These are phyloP conservation scores for Naematelia aurantialba DNA, from an alignment of 768 basidiomycete genomes.

Conservation along the genomic window DNA sequence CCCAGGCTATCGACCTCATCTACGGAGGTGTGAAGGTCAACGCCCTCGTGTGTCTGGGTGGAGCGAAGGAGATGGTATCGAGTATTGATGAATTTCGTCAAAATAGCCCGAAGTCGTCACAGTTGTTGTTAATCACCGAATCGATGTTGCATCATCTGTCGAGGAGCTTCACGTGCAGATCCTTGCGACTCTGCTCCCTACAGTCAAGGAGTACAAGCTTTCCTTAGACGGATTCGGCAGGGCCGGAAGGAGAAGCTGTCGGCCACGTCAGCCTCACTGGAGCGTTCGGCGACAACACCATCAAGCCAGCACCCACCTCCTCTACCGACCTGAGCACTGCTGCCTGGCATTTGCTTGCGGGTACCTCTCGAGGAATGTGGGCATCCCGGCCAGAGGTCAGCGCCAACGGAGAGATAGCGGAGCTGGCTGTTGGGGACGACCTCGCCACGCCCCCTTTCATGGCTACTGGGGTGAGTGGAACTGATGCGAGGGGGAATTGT, in stretches of 20 bases:
- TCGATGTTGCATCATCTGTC: constrained; percentile 32
- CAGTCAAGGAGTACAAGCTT: constrained; percentile 4
- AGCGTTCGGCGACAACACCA: constrained; percentile 30
- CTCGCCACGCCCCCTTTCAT: constrained; percentile 42
- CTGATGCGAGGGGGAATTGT: constrained; percentile 9
- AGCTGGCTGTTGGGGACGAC: constrained; percentile 15
- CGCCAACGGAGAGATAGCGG: constrained; percentile 1
- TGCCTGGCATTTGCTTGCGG: constrained; percentile 37
- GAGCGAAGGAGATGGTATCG: constrained; percentile 9
- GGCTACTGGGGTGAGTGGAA: constrained; percentile 13
- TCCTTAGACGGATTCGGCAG: not conserved
- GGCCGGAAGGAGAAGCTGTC: not conserved
- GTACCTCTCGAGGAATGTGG: constrained; percentile 40
- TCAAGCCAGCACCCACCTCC: constrained; percentile 34
- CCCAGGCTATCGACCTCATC: constrained; percentile 70
- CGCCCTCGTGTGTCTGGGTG: constrained; percentile 57
- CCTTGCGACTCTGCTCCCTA: constrained; percentile 17
- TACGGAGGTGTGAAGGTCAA: constrained; percentile 59
- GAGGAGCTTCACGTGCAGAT: constrained; percentile 22
- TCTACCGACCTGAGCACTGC: constrained; percentile 21
- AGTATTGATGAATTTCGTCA: not conserved
- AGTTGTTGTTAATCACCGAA: constrained; percentile 47
- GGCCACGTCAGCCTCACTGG: constrained; percentile 2
- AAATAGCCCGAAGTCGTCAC: constrained; percentile 34
- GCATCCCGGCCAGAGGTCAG: constrained; percentile 15